Evolutionary conservation across 306 rosid genomes (phyloP), one percentile per base, ranked within the genome.

Genomic region (Abrus precatorius): DNA sequence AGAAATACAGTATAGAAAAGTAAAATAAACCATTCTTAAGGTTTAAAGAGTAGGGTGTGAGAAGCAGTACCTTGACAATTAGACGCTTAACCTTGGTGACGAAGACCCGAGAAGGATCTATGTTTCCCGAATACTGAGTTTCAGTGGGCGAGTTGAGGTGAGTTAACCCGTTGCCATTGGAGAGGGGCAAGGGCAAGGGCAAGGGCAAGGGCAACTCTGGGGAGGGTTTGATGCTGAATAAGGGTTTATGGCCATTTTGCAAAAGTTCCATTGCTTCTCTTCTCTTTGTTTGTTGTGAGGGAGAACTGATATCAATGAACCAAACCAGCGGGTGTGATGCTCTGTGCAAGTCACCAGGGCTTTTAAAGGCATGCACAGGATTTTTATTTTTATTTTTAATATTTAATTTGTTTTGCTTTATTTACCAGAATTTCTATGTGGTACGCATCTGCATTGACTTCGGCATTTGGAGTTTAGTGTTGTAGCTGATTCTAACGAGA

Each of bases 31-130:
- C 20, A 20, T 20, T 20, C 20, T 20, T 20, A 20, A 20, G 20
- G 20, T 20, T 20, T 20, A 20, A 20, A 20, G 20, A 20, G 20
- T 20, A 20, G 20, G 20, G 20, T 20, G 20, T 20, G 20, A 20
- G 20, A 0, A 1, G 28, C 0, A 41, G 50, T 20, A 76, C 98
- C 97, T 93, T 93, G 79, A 93, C 72, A 57, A 93, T 82, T 29
- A 93, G 72, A 74, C 98, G 98, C 87, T 83, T 89, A 1, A 89
- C 93, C 20, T 88, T 89, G 30, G 44, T 81, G 76, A 93, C 52
- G 47, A 91, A 93, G 70, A 49, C 85, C 66, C 98, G 85, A 41
- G 97, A 86, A 55, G 82, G 90, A 84, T 93, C 93, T 73, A 86
- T 77, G 82, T 75, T 79, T 34, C 27, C 81, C 80, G 82, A 84